These are phyloP conservation scores for Aspergillus sp. DNA, from an alignment of 2,329 filamentous ascomycete genomes.

Conservation along the genomic window DNA sequence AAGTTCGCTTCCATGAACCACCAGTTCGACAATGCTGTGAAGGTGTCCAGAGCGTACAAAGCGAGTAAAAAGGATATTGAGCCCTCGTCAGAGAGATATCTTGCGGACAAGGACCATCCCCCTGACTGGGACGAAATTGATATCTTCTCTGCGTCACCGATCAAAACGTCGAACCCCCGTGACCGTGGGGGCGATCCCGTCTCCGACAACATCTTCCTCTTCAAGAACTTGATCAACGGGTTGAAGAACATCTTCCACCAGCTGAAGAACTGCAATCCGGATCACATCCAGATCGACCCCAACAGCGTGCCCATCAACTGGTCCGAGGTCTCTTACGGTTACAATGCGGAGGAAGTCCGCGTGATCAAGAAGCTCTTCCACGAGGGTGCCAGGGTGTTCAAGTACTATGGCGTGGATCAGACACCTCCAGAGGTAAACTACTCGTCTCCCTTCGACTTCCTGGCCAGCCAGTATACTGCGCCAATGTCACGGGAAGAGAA, in stretches of 20 bases:
- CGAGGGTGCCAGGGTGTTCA: slow-evolving; percentile 92
- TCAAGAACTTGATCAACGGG: slow-evolving; percentile 93
- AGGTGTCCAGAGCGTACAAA: slow-evolving; percentile 84
- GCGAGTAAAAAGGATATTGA: slow-evolving; percentile 68
- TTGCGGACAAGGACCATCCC: slow-evolving; percentile 74
- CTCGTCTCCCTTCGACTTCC: slow-evolving; percentile 82
- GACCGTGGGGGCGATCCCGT: slow-evolving; percentile 89
- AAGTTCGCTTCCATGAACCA: slow-evolving; percentile 98
- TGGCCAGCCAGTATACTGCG: slow-evolving; percentile 92
- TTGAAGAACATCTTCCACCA: slow-evolving; percentile 97
- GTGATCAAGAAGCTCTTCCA: slow-evolving; percentile 97
- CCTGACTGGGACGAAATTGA: slow-evolving; percentile 98
- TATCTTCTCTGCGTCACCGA: slow-evolving; percentile 93
- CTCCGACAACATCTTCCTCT: slow-evolving; percentile 95
- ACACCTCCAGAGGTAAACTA: slow-evolving; percentile 69
- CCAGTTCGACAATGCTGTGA: slow-evolving; percentile 92
- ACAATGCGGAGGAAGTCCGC: slow-evolving; percentile 93
- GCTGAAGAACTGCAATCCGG: slow-evolving; percentile 82
- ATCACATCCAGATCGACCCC: slow-evolving; percentile 66
- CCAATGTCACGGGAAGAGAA: slow-evolving; percentile 96
- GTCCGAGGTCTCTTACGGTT: slow-evolving; percentile 93
- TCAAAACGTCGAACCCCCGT: slow-evolving; percentile 88
- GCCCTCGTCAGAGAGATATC: slow-evolving; percentile 71
- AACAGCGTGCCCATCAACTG: slow-evolving; percentile 82
- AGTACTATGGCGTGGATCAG: slow-evolving; percentile 93